These are phyloP conservation scores for Xylaria sp. DNA, from an alignment of 2,329 filamentous ascomycete genomes.

Conservation along the genomic window DNA sequence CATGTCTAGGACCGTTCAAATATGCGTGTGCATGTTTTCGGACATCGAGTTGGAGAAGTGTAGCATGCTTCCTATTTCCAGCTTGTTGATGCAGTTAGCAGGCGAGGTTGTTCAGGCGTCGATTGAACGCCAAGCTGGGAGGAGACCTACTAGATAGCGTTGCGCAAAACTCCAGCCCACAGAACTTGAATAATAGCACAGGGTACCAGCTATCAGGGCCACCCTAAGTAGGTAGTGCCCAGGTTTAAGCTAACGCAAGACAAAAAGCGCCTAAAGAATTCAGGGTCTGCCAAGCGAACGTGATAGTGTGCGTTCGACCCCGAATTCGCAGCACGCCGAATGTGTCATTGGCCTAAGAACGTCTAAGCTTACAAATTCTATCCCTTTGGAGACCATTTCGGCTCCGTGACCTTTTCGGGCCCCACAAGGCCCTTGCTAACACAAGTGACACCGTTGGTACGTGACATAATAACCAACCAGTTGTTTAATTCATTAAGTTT, in stretches of 20 bases:
- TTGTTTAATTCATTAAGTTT: no score
- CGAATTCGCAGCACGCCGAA: constrained; percentile 34
- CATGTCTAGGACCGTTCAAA: neutral
- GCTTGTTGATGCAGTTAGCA: no score
- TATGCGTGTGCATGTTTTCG: neutral
- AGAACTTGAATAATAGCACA: neutral
- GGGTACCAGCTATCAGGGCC: neutral
- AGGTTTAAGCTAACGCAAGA: neutral
- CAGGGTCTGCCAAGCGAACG: neutral
- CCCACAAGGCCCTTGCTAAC: no score
- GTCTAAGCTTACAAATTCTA: constrained; percentile 25
- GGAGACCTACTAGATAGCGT: neutral
- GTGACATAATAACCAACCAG: no score
- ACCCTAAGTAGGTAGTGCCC: neutral
- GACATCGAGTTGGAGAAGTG: neutral
- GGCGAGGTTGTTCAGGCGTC: neutral
- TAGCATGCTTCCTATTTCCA: neutral
- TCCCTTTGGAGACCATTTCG: no score
- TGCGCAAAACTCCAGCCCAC: neutral
- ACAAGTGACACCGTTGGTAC: no score
- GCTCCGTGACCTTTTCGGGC: no score
- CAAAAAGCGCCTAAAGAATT: neutral
- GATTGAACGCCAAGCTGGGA: neutral
- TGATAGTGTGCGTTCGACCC: neutral
- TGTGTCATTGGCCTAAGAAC: constrained; percentile 35